These are phyloP conservation scores for Pluteus cervinus DNA, from an alignment of 768 basidiomycete species.

Conservation along the genomic window DNA sequence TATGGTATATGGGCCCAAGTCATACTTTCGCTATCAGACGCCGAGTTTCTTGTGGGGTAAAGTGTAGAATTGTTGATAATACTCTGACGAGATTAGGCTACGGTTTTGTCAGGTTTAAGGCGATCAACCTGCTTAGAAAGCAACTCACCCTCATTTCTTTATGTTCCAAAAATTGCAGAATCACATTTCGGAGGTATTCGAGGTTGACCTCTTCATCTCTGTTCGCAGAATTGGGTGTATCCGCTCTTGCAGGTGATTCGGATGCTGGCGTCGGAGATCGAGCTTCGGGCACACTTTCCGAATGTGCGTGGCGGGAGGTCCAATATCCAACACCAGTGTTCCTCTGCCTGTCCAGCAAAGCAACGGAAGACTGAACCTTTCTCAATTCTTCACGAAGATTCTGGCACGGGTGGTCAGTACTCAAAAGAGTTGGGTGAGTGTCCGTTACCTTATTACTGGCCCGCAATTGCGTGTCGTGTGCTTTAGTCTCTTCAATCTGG, in stretches of 20 bases:
- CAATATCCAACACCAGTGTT: constrained; percentile 96
- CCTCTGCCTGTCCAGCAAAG: constrained; percentile 82
- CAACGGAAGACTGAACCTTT: constrained; percentile 91
- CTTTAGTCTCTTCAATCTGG: constrained; percentile 67
- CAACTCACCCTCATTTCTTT: constrained; percentile 92
- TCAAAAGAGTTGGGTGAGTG: constrained; percentile 2
- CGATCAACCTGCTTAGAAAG: background rate
- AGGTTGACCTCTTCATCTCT: constrained; percentile 91
- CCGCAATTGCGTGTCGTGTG: constrained; percentile 64
- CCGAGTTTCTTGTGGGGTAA: constrained; percentile 93
- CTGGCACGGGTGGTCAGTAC: constrained; percentile 30
- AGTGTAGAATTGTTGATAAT: constrained; percentile 85
- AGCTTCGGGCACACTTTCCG: constrained; percentile 27
- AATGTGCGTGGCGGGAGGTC: constrained; percentile 40
- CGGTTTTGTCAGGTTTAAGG: constrained; percentile 2
- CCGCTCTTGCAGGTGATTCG: no score
- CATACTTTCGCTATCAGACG: constrained; percentile 83
- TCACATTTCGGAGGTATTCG: constrained; percentile 94
- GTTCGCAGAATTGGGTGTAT: constrained; percentile 25
- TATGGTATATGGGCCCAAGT: background rate
- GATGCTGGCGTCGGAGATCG: constrained; percentile 29
- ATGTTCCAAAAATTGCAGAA: constrained; percentile 95
- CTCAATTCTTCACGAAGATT: constrained; percentile 89
- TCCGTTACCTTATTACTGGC: constrained; percentile 67
- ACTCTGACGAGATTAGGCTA: constrained; percentile 90